Conservation (phyloP, 495 filamentous ascomycete genomes). For the Hypoxylon cercidicola region DNA sequence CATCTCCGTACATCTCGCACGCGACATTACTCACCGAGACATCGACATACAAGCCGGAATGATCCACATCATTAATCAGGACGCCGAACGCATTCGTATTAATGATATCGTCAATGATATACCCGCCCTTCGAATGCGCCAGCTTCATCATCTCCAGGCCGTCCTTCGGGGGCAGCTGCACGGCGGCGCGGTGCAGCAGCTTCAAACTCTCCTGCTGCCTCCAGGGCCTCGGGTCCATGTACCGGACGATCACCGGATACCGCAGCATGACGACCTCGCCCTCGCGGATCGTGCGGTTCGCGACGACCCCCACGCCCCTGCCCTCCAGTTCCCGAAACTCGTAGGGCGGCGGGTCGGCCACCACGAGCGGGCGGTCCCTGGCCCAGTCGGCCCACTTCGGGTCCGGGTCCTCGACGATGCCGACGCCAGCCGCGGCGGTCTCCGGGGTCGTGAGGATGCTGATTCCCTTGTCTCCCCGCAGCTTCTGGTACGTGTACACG, state of each 20-base stretch:
- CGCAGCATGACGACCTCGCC: conserved; percentile 47
- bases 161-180: conserved; percentile 34
- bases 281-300: conserved; percentile 40
- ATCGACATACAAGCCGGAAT: conserved; percentile 49
- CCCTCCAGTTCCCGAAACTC: conserved; percentile 43
- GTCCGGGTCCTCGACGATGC: conserved; percentile 26
- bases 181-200: conserved; percentile 41
- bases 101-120: conserved; percentile 46
- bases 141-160: conserved; percentile 27
- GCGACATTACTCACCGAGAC: conserved; percentile 43
- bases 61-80: conserved; percentile 32
- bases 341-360: conserved; percentile 31
- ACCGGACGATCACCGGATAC: conserved; percentile 42
- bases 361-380: conserved; percentile 25
- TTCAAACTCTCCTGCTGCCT: conserved; percentile 33
- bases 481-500: conserved; percentile 34
- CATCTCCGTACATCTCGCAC: background rate
- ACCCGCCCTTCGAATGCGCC: conserved; percentile 39
- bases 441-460: conserved; percentile 45
- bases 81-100: conserved; percentile 51
- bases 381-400: conserved; percentile 28
- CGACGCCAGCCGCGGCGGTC: conserved; percentile 36
- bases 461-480: conserved; percentile 35
- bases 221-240: conserved; percentile 36
- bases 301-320: conserved; percentile 49